phyloP scores from a whole-genome alignment of 2,329 filamentous ascomycete species.

The Xylaria sp. region DNA sequence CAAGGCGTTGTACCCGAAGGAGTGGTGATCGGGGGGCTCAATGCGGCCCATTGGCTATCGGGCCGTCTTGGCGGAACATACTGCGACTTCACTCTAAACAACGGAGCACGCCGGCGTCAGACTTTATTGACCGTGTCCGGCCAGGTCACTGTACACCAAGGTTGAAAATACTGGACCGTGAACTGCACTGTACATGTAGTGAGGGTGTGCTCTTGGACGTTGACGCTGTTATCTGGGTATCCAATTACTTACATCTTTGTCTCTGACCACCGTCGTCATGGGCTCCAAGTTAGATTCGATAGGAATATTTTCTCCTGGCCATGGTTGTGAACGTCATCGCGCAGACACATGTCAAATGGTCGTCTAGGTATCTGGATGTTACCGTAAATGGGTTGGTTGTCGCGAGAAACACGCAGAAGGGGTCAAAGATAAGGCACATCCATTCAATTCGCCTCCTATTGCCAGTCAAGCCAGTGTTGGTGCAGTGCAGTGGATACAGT shows the following conservation, averaged over 20 bases:
- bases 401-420: not conserved
- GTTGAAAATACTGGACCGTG: not conserved
- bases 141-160: not conserved
- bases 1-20: conserved; percentile 16
- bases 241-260: not conserved
- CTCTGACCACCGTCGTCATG: conserved; percentile 14
- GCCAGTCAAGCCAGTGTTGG: conserved; percentile 4
- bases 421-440: conserved; percentile 24
- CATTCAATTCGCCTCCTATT: not conserved
- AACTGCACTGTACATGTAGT: not conserved
- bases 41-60: conserved; percentile 19
- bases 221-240: not conserved
- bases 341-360: conserved; percentile 18
- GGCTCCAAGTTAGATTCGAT: conserved; percentile 1
- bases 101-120: conserved; percentile 25
- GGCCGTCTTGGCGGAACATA: conserved; percentile 21
- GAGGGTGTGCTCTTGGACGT: not conserved
- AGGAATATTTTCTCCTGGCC: not conserved
- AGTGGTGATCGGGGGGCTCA: conserved; percentile 23
- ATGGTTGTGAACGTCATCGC: conserved; percentile 21
- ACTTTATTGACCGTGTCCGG: not conserved
- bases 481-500: not conserved
- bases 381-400: not conserved
- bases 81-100: conserved; percentile 13
- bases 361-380: not conserved